Conservation (phyloP, 306 rosid species). For the Prunus davidiana region DNA sequence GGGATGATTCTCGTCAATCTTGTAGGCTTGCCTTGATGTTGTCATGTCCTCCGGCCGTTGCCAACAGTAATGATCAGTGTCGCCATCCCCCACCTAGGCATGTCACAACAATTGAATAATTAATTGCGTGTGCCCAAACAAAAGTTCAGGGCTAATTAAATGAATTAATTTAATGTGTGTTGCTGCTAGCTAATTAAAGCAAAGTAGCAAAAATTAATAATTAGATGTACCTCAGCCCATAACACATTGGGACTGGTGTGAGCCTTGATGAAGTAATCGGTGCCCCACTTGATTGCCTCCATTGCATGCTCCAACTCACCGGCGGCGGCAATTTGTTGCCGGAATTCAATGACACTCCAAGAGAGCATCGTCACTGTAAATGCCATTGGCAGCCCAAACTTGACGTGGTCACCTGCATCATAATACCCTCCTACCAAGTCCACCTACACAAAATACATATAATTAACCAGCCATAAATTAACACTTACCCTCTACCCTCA, state of each 20-base stretch:
- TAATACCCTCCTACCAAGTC: slow-evolving; percentile 97
- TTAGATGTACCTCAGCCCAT: slow-evolving; percentile 79
- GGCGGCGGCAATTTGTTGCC: slow-evolving; percentile 60
- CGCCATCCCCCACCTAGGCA: slow-evolving; percentile 90
- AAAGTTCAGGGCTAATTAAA: neutral
- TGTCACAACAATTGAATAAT: neutral
- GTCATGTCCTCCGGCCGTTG: slow-evolving; percentile 98
- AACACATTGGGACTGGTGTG: slow-evolving; percentile 86
- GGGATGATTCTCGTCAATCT: slow-evolving; percentile 70
- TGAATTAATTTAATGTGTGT: neutral
- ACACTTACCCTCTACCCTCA: neutral
- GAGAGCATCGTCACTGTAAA: slow-evolving; percentile 96
- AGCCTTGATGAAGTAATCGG: slow-evolving; percentile 96
- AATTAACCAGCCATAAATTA: neutral
- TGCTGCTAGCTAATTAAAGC: neutral
- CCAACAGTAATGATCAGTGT: slow-evolving; percentile 98
- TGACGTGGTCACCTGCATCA: slow-evolving; percentile 98
- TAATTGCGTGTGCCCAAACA: neutral
- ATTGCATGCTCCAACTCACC: slow-evolving; percentile 78
- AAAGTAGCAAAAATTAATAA: no score
- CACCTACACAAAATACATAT: slow-evolving; percentile 35
- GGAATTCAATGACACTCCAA: slow-evolving; percentile 77
- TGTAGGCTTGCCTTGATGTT: slow-evolving; percentile 87
- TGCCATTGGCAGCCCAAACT: slow-evolving; percentile 96
- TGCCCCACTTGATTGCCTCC: slow-evolving; percentile 97